Evolutionary conservation across 2,329 filamentous ascomycete species (phyloP), one percentile per base, ranked within the genome.

Genomic region (Fusarium oligoseptatum): DNA sequence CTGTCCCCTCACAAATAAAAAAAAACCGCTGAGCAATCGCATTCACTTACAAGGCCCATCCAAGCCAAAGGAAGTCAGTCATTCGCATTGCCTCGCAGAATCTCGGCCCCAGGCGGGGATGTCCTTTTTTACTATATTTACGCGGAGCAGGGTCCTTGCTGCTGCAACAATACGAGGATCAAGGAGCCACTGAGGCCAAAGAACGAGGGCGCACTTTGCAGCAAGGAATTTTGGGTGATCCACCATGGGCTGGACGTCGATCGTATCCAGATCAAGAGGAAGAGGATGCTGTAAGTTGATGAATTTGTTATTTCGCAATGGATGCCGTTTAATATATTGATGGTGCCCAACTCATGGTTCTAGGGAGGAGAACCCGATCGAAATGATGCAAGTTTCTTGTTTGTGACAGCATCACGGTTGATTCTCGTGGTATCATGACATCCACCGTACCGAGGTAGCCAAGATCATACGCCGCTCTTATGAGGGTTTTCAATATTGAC

Each of bases 91-190:
- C 55, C 71, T 72, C 60, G 64, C 60, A 66, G 64, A 32, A 45
- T 52, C 41, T 56, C 67, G 50, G 43, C 55, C 17, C 20, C 36
- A 24, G 62, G 55, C 71, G 58, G 68, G 71, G 72, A n/a, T n/a
- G 34, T 48, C 69, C n/a, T 17, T 43, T 52, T n/a, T n/a, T 52
- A 52, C 72, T 74, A 74, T 75, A 72, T 58, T 74, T 74, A 74
- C 67, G 57, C 64, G 58, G 32, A 62, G 61, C 72, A 72, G 64
- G 72, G 71, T 63, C 61, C 41, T 48, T n/a, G 39, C 41, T 41
- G 56, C 66, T 74, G 65, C 68, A 50, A 70, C 62, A 72, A 75
- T 75, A 74, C 72, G 72, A 74, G 72, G 62, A 41, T 50, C 64
- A 64, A 63, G 45, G 65, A 34, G n/a, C 20, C 60, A 57, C 50